Conservation (phyloP, 177 flowering plant species). For the Vitis hybrid region DNA sequence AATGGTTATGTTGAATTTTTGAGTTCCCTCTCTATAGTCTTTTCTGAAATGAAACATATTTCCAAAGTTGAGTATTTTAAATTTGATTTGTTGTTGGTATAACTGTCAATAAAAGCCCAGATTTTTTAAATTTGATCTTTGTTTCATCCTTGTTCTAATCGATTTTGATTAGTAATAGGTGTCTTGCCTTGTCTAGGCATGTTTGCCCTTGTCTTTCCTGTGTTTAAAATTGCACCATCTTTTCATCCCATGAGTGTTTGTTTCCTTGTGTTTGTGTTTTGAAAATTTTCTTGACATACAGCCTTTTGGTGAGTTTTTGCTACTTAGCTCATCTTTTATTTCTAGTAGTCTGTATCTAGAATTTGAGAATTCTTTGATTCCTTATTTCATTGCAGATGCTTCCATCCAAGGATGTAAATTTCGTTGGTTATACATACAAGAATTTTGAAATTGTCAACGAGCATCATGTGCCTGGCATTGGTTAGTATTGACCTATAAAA, state of each 20-base stretch:
- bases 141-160: too few species aligned
- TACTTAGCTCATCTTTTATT: not conserved
- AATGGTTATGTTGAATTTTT: too few species aligned
- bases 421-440: constrained; percentile 40
- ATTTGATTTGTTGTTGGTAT: too few species aligned
- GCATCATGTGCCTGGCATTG: constrained; percentile 29
- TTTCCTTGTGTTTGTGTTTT: not conserved
- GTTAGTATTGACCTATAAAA: constrained; percentile 12
- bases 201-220: too few species aligned
- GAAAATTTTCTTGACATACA: not conserved
- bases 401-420: constrained; percentile 34
- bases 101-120: too few species aligned
- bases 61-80: too few species aligned
- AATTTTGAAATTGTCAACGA: constrained; percentile 38
- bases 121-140: too few species aligned
- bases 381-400: constrained; percentile 28
- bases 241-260: not conserved
- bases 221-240: too few species aligned
- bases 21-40: too few species aligned
- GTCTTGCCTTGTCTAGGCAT: too few species aligned
- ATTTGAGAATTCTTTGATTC: not conserved
- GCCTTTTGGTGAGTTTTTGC: not conserved
- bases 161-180: too few species aligned
- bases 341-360: not conserved
- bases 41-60: too few species aligned